Percentiles rank a stretch among this genome's conserved stretches.
phyloP scores from a whole-genome alignment of 345 rosid genomes.

The Barbarea vulgaris region DNA sequence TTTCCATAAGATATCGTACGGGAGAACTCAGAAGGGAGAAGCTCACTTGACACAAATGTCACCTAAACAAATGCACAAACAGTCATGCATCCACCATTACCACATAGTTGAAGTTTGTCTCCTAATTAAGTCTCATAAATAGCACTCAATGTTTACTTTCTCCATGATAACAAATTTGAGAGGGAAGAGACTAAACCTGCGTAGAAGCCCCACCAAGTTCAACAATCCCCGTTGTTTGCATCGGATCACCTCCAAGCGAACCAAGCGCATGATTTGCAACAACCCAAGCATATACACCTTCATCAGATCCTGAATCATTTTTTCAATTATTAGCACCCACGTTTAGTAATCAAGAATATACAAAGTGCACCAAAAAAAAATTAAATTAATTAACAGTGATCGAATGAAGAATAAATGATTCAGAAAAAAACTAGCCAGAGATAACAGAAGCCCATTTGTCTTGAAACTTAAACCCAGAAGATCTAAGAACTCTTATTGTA shows the following conservation, averaged over 20 bases:
- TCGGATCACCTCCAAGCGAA: conserved; percentile 79
- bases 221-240: conserved; percentile 74
- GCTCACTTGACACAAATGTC: conserved; percentile 53
- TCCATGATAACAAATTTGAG: not conserved
- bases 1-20: conserved; percentile 61
- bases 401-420: not conserved
- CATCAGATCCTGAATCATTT: conserved; percentile 69
- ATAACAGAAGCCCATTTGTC: conserved; percentile 83
- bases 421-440: conserved; percentile 49
- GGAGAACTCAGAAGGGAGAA: conserved; percentile 67
- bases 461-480: conserved; percentile 64
- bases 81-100: not conserved
- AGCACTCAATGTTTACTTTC: not conserved
- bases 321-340: not conserved
- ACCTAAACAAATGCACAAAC: conserved; percentile 26
- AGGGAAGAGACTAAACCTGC: conserved; percentile 55
- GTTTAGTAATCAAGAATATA: too few relatives aligned
- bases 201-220: conserved; percentile 99
- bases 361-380: too few relatives aligned
- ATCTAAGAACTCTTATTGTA: conserved; percentile 56
- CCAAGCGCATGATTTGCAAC: conserved; percentile 79
- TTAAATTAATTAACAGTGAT: too few relatives aligned
- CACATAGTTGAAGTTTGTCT: not conserved
- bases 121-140: not conserved
- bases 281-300: conserved; percentile 94